Evolutionary conservation across 2,329 filamentous ascomycete species (phyloP).

Genomic region (Ascochyta clinopodiicola): DNA sequence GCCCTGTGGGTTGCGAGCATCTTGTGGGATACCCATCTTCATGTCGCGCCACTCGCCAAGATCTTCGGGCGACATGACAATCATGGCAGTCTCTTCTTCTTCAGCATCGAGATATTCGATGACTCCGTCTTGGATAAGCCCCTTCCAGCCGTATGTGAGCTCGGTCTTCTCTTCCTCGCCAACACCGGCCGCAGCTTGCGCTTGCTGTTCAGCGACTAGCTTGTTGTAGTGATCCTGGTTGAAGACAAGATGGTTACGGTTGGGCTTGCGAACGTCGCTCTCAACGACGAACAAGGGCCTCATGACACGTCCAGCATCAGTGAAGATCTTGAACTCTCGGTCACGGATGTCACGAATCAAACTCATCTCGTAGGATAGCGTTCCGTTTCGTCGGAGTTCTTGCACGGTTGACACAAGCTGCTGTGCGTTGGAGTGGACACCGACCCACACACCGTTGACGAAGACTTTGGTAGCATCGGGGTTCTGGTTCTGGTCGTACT

Average conservation of each 20-base stretch:
- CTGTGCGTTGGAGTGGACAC: slow-evolving; percentile 87
- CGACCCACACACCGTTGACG: slow-evolving; percentile 97
- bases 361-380: slow-evolving; percentile 90
- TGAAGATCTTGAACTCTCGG: slow-evolving; percentile 98
- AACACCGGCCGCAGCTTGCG: slow-evolving; percentile 62
- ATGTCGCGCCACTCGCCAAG: slow-evolving; percentile 67
- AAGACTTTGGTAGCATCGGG: slow-evolving; percentile 97
- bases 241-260: slow-evolving; percentile 78
- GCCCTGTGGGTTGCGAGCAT: slow-evolving; percentile 60
- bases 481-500: slow-evolving; percentile 72
- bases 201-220: slow-evolving; percentile 75
- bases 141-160: slow-evolving; percentile 83
- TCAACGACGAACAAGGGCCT: slow-evolving; percentile 93
- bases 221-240: slow-evolving; percentile 79
- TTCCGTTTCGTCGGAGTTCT: slow-evolving; percentile 77
- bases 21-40: slow-evolving; percentile 51
- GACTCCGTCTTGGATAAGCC: slow-evolving; percentile 80
- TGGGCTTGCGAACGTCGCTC: slow-evolving; percentile 76
- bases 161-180: slow-evolving; percentile 64
- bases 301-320: slow-evolving; percentile 93
- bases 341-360: slow-evolving; percentile 96
- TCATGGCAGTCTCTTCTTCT: slow-evolving; percentile 98
- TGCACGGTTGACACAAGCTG: slow-evolving; percentile 81
- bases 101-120: slow-evolving; percentile 98
- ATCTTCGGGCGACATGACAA: slow-evolving; percentile 97